Percentiles rank a stretch among this genome's conserved stretches.
phyloP scores from a whole-genome alignment of 306 rosid genomes.

The Fragaria nilgerrensis region DNA sequence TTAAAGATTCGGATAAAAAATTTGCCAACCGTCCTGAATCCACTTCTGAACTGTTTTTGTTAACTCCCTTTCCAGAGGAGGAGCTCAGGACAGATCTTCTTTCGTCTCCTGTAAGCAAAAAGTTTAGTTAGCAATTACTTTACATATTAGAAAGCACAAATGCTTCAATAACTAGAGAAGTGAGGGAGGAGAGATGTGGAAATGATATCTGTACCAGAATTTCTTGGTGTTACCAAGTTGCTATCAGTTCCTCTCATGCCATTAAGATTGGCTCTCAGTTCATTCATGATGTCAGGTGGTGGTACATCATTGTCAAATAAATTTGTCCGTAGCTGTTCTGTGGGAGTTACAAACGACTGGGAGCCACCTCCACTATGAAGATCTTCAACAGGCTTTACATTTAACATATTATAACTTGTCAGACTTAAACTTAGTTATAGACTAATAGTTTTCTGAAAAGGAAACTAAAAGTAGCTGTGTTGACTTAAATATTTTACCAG shows the following conservation, averaged over 20 bases:
- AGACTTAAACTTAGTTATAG: constrained; percentile 15
- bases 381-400: constrained; percentile 58
- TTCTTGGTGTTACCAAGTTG: constrained; percentile 42
- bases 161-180: constrained; percentile 6
- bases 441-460: background rate
- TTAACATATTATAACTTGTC: constrained; percentile 22
- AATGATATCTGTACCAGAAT: constrained; percentile 45
- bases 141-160: constrained; percentile 9
- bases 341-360: constrained; percentile 28
- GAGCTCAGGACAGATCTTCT: constrained; percentile 46
- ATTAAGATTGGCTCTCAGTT: constrained; percentile 34
- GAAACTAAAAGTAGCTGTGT: constrained; percentile 18
- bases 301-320: constrained; percentile 25
- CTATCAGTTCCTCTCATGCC: constrained; percentile 31
- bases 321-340: constrained; percentile 33
- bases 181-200: background rate
- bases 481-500: constrained; percentile 48
- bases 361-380: constrained; percentile 41
- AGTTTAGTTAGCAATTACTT: constrained; percentile 13
- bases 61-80: constrained; percentile 52
- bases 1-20: background rate
- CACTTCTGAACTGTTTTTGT: constrained; percentile 38
- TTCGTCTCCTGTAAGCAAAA: constrained; percentile 37
- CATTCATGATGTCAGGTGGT: constrained; percentile 31
- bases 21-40: constrained; percentile 50